These are phyloP conservation scores for Solanum virginianum DNA, from an alignment of 257 asterid genomes.

Conservation along the genomic window DNA sequence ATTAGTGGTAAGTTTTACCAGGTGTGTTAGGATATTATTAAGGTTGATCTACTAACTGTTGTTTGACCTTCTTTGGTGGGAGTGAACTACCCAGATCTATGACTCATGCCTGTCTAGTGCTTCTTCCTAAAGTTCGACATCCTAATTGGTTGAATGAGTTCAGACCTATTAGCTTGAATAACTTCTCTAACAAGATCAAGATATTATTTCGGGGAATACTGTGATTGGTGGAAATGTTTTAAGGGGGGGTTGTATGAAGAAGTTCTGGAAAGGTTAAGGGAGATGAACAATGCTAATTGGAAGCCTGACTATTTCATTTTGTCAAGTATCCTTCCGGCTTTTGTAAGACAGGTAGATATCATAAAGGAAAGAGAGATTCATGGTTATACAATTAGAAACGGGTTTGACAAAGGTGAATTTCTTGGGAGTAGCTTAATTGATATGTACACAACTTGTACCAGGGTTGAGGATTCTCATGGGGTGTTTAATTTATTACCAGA, in stretches of 20 bases:
- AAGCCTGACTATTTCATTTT: conserved; percentile 73
- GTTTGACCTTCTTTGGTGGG: too few species aligned
- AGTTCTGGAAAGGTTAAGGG: conserved; percentile 49
- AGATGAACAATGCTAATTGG: conserved; percentile 46
- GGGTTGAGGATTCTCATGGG: conserved; percentile 47
- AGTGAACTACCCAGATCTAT: too few species aligned
- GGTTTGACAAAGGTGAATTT: conserved; percentile 48
- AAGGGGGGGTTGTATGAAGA: conserved; percentile 41
- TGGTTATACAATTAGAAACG: conserved; percentile 56
- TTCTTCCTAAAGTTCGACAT: too few species aligned
- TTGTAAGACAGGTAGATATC: conserved; percentile 37
- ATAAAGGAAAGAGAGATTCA: conserved; percentile 83
- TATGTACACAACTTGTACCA: conserved; percentile 74
- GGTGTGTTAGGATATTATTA: too few species aligned
- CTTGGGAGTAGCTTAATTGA: conserved; percentile 80
- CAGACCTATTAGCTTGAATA: too few species aligned
- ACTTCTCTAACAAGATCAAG: too few species aligned
- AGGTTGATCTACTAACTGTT: too few species aligned
- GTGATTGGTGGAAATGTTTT: conserved; percentile 56
- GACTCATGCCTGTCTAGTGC: too few species aligned
- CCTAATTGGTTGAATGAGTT: too few species aligned
- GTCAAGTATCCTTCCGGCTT: conserved; percentile 60
- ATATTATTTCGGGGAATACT: conserved; percentile 84
- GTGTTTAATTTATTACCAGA: conserved; percentile 38
- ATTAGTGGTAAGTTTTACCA: too few species aligned